A percentile compares a stretch with the other conserved stretches of the same genome.
phyloP scores from a whole-genome alignment of 164 flowering plant species.

The Aristolochia contorta region DNA sequence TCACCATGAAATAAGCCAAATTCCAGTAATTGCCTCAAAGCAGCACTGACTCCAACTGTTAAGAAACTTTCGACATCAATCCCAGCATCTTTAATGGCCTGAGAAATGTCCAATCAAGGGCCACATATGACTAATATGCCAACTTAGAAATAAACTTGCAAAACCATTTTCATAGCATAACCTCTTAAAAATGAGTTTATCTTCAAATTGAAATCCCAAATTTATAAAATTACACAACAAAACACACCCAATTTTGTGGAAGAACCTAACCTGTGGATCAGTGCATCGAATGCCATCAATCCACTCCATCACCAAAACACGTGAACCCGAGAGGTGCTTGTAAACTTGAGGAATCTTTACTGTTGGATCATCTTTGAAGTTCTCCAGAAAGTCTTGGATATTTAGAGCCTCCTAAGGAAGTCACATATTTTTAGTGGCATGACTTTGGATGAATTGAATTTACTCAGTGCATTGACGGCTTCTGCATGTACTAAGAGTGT shows the following conservation, averaged over 20 bases:
- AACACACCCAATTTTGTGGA: not conserved
- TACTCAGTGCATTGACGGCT: too few relatives aligned
- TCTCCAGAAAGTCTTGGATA: slow-evolving; percentile 86
- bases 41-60: slow-evolving; percentile 99
- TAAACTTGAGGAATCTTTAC: slow-evolving; percentile 93
- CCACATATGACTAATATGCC: not conserved
- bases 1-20: slow-evolving; percentile 98
- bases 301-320: slow-evolving; percentile 98
- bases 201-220: too few relatives aligned
- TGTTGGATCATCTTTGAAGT: slow-evolving; percentile 90
- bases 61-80: slow-evolving; percentile 81
- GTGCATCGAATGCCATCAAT: slow-evolving; percentile 99
- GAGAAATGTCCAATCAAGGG: slow-evolving; percentile 3
- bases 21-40: slow-evolving; percentile 84
- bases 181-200: too few relatives aligned
- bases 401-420: slow-evolving; percentile 75
- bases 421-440: too few relatives aligned
- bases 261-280: slow-evolving; percentile 66
- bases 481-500: too few relatives aligned
- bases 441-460: not conserved
- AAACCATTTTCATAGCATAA: too few relatives aligned
- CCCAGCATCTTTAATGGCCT: slow-evolving; percentile 87
- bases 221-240: too few relatives aligned
- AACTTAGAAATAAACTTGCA: not conserved
- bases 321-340: slow-evolving; percentile 72